Conservation (phyloP, 257 asterid species). For the Sherardia arvensis region DNA sequence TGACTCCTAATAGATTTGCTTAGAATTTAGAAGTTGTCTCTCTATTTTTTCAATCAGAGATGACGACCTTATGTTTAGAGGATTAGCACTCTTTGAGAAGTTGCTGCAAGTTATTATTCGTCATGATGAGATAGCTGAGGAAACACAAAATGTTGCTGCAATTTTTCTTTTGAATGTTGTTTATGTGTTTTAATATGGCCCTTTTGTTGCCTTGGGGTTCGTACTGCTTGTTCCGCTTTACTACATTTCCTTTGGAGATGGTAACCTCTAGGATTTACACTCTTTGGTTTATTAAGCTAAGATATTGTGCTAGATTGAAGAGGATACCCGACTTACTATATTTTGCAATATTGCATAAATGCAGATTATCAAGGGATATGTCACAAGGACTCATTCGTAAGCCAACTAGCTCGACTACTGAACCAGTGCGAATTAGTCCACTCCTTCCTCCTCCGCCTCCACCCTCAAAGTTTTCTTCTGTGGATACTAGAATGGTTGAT, state of each 20-base stretch:
- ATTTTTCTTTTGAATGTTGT: neutral
- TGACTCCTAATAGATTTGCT: too few species aligned
- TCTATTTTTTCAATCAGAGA: slow-evolving; percentile 44
- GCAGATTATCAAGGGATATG: slow-evolving; percentile 70
- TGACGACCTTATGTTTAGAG: slow-evolving; percentile 72
- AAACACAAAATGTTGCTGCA: slow-evolving; percentile 31
- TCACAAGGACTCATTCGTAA: slow-evolving; percentile 51
- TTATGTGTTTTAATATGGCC: neutral
- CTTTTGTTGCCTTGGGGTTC: neutral
- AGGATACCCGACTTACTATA: neutral
- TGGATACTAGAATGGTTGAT: slow-evolving; percentile 50
- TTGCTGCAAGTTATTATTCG: slow-evolving; percentile 66
- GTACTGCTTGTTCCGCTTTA: too few species aligned
- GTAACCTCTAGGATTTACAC: too few species aligned
- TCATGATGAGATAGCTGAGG: slow-evolving; percentile 67
- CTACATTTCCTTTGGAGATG: too few species aligned
- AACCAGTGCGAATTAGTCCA: slow-evolving; percentile 34
- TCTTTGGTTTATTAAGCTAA: neutral
- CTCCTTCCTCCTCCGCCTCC: slow-evolving; percentile 90
- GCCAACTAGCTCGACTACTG: slow-evolving; percentile 29
- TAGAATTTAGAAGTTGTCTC: too few species aligned
- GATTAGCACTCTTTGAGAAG: slow-evolving; percentile 69
- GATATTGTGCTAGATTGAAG: neutral
- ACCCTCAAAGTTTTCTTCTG: slow-evolving; percentile 37
- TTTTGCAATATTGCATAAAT: slow-evolving; percentile 7